These are phyloP conservation scores for Pyrus bretschneideri DNA, from an alignment of 306 rosid genomes.

Conservation along the genomic window DNA sequence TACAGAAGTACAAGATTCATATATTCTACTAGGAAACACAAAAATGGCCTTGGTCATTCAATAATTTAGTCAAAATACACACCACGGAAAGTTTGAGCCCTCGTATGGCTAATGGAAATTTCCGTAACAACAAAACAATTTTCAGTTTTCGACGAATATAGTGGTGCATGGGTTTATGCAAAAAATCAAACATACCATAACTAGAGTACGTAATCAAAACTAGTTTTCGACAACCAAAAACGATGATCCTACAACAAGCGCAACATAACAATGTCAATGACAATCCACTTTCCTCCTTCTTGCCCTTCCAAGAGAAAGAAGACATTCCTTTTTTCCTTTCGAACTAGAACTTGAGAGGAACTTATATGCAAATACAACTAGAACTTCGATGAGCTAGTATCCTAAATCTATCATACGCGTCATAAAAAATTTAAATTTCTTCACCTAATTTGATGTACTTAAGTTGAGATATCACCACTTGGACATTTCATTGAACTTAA, in stretches of 20 bases:
- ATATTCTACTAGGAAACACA: background rate
- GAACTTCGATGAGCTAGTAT: too few species aligned
- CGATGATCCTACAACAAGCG: background rate
- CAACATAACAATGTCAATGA: slow-evolving; percentile 72
- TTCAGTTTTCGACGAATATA: too few species aligned
- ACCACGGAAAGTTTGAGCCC: background rate
- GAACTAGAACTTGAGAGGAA: too few species aligned
- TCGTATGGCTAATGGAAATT: background rate
- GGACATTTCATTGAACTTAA: too few species aligned
- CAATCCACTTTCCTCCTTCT: slow-evolving; percentile 86
- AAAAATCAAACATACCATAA: background rate
- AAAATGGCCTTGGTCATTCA: background rate
- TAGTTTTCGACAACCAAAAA: background rate
- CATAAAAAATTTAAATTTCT: too few species aligned
- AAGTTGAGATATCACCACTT: too few species aligned
- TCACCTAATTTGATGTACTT: too few species aligned
- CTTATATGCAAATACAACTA: too few species aligned
- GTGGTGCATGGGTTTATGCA: background rate
- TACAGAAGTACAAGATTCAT: background rate
- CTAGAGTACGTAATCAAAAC: background rate
- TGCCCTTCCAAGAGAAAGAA: too few species aligned
- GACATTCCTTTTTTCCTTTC: too few species aligned
- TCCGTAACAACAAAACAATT: too few species aligned
- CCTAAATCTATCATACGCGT: too few species aligned
- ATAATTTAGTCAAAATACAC: background rate